Evolutionary conservation across 1,139 yeast genomes (phyloP).

Genomic region (Candida glucosophila): DNA sequence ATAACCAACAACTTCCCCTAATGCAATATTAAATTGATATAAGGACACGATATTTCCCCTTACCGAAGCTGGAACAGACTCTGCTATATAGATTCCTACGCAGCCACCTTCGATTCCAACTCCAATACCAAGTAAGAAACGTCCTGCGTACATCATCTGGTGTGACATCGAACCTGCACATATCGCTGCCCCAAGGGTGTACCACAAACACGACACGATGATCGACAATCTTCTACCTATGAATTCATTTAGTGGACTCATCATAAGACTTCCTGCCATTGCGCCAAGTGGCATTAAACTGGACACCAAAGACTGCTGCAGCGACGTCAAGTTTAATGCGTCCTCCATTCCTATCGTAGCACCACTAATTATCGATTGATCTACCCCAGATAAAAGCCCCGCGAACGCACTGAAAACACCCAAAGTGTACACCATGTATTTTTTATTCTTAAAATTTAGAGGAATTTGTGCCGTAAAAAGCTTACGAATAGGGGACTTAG

Average conservation of each 20-base stretch:
- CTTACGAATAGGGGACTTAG: conserved; percentile 14
- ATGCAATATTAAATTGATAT: conserved; percentile 50
- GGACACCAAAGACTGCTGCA: conserved; percentile 36
- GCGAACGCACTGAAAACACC: conserved; percentile 51
- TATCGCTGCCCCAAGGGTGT: conserved; percentile 47
- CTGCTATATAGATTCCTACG: conserved; percentile 51
- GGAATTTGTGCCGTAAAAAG: conserved; percentile 16
- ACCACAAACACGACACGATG: conserved; percentile 44
- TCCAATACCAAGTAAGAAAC: conserved; percentile 49
- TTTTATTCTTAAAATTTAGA: conserved; percentile 31
- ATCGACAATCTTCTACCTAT: conserved; percentile 47
- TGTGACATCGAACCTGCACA: conserved; percentile 41
- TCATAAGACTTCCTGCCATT: conserved; percentile 38
- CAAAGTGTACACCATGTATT: conserved; percentile 36
- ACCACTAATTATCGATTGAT: conserved; percentile 50
- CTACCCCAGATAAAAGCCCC: conserved; percentile 51
- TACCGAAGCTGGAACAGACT: conserved; percentile 47
- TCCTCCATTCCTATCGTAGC: conserved; percentile 44
- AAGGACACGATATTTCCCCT: conserved; percentile 52
- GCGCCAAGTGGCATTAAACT: conserved; percentile 59
- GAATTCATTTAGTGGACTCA: conserved; percentile 41
- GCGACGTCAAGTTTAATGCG: conserved; percentile 21
- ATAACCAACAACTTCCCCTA: conserved; percentile 51
- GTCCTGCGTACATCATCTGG: conserved; percentile 44
- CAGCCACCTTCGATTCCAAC: conserved; percentile 57